Evolutionary conservation across 2,329 filamentous ascomycete species (phyloP).

Genomic region (Colletotrichum sp.): DNA sequence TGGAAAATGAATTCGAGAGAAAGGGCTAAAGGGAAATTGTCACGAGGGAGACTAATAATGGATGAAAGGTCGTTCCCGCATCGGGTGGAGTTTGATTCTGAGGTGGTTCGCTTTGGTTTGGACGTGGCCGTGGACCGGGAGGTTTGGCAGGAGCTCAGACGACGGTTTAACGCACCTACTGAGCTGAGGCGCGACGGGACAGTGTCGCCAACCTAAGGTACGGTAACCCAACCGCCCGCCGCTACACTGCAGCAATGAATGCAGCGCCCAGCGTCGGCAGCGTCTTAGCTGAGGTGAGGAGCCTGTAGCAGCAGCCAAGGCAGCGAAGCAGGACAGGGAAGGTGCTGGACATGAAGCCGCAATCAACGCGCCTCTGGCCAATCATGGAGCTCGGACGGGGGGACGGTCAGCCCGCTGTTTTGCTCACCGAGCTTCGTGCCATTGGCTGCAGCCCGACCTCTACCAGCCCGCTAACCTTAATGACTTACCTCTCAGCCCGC

Average conservation of each 20-base stretch:
- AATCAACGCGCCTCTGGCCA: background rate
- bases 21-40: conserved; percentile 12
- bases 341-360: background rate
- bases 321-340: background rate
- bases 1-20: background rate
- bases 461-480: background rate
- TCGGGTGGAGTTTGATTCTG: conserved; percentile 5
- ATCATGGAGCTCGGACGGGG: background rate
- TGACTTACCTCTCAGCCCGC: background rate
- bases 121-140: background rate
- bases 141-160: conserved; percentile 13
- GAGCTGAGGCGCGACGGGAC: background rate
- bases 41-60: conserved; percentile 13
- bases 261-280: conserved; percentile 12
- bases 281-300: background rate
- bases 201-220: background rate
- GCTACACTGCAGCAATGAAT: background rate
- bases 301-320: background rate
- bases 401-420: background rate
- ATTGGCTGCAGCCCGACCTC: background rate
- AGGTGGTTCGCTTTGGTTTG: background rate
- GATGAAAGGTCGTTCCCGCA: conserved; percentile 16
- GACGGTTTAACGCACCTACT: background rate
- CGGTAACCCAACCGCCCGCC: background rate
- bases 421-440: background rate